Evolutionary conservation across 257 asterid genomes (phyloP), one percentile per base, ranked within the genome.

Genomic region (Salvia splendens): DNA sequence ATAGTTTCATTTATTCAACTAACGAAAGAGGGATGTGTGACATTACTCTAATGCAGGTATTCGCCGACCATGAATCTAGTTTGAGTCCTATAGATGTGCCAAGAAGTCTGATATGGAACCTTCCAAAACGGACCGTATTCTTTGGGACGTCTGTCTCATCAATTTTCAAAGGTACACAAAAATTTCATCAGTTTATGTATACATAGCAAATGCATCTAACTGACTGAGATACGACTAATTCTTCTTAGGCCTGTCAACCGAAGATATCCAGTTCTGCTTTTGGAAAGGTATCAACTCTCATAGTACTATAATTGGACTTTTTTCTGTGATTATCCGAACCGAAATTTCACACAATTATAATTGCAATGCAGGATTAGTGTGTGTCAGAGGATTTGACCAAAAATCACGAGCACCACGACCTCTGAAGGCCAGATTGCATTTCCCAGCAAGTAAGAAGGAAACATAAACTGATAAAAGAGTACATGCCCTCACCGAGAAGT

Each of bases 51-150:
- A 40, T 61, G 70, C 92, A 93, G 98, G 80, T 93, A 52, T 90
- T 93, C 63, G 94, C 96, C 0, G 99, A 93, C 72, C 92, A 90
- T 80, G 89, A 78, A 79, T 85, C 97, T 67, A 88, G 99, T 72
- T 46, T 77, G 46, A 75, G 73, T 71, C 99, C 99, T 20, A 86
- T 93, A 59, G 80, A 80, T 53, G 97, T 85, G 64, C 95, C 96
- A 43, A 82, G 99, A 71, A 82, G 67, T 53, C 73, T 72, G 72
- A 36, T 93, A 41, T 93, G 99, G 99, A 73, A 83, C 77, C 82
- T 90, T 77, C 82, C 85, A 48, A 82, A 92, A 74, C 84, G 97
- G 56, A 86, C 96, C 0, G 97, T 90, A 4, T 93, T 80, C 89
- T 93, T 88, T 60, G 99, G 97, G 61, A 79, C 99, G 63, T 90